Evolutionary conservation across 257 asterid species (phyloP).

Genomic region (Nemophila menziesii): DNA sequence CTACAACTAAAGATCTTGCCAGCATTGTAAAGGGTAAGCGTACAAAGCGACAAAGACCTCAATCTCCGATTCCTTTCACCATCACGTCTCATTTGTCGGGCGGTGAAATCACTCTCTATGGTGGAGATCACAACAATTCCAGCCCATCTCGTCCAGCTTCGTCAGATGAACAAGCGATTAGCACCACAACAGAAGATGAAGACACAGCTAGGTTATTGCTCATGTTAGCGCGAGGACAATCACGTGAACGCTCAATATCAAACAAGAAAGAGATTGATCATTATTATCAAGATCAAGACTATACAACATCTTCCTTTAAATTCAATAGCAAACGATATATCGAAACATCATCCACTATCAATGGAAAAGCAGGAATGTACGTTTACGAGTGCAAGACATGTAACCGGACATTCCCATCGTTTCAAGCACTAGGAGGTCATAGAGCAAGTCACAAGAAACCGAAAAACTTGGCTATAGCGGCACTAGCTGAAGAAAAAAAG

Average conservation of each 20-base stretch:
- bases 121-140: constrained; percentile 5
- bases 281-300: neutral
- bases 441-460: constrained; percentile 57
- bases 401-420: constrained; percentile 49
- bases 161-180: neutral
- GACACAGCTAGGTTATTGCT: constrained; percentile 79
- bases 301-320: constrained; percentile 9
- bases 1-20: constrained; percentile 22
- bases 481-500: constrained; percentile 11
- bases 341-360: constrained; percentile 13
- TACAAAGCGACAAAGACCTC: constrained; percentile 27
- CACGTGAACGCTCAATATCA: constrained; percentile 4
- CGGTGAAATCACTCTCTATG: neutral
- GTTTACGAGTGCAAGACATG: constrained; percentile 82
- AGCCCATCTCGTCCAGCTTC: constrained; percentile 6
- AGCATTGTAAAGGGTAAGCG: constrained; percentile 29
- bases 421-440: constrained; percentile 94
- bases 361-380: constrained; percentile 27
- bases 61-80: constrained; percentile 26
- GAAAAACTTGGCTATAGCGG: constrained; percentile 10
- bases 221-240: constrained; percentile 57
- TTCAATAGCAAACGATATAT: constrained; percentile 32
- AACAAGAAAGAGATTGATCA: neutral
- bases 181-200: constrained; percentile 42
- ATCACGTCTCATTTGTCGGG: constrained; percentile 17